These are phyloP conservation scores for Ceratobasidium papillatum DNA, from an alignment of 1,284 basidiomycete genomes.

Conservation along the genomic window DNA sequence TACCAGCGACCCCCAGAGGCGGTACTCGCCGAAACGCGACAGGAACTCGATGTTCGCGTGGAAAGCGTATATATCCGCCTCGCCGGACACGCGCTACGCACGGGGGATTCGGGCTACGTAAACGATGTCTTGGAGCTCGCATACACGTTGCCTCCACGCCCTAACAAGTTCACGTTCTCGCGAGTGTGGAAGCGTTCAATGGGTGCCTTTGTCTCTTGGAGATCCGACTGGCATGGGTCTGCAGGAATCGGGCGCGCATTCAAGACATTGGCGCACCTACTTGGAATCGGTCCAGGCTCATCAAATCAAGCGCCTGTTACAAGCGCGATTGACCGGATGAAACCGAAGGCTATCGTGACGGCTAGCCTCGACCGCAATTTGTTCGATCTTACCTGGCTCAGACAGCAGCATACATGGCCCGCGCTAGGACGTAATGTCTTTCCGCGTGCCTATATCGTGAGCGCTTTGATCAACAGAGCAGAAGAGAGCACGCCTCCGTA, in stretches of 20 bases:
- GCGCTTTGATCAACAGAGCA: conserved; percentile 24
- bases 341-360: neutral
- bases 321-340: neutral
- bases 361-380: neutral
- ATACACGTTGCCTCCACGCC: conserved; percentile 41
- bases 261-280: conserved; percentile 24
- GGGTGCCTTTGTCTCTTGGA: conserved; percentile 30
- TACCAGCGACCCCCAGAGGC: conserved; percentile 25
- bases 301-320: neutral
- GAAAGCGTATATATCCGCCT: conserved; percentile 41
- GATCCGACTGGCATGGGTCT: conserved; percentile 28
- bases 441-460: conserved; percentile 22
- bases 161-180: conserved; percentile 33
- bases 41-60: conserved; percentile 39
- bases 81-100: conserved; percentile 36
- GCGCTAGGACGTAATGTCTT: conserved; percentile 34
- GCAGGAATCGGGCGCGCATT: conserved; percentile 37
- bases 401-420: conserved; percentile 25
- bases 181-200: conserved; percentile 38
- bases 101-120: conserved; percentile 40
- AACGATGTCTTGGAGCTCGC: conserved; percentile 41
- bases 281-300: neutral
- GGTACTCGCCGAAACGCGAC: conserved; percentile 33
- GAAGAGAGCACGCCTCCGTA: conserved; percentile 26
- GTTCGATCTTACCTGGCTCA: conserved; percentile 35